These are phyloP conservation scores for Leccinum longicurvipes DNA, from an alignment of 768 basidiomycete species.

Conservation along the genomic window DNA sequence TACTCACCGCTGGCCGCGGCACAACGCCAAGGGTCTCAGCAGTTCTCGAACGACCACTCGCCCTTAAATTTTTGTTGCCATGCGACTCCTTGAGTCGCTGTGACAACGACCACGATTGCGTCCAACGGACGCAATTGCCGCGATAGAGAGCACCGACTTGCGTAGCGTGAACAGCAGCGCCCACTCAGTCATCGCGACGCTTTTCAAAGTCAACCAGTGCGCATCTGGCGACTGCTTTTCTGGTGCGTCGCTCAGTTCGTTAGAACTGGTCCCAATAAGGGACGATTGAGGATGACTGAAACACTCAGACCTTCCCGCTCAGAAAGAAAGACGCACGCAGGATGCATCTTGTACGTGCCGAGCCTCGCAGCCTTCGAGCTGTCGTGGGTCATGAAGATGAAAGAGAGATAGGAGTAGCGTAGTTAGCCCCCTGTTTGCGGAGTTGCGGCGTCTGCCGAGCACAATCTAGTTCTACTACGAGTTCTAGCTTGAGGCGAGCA, in stretches of 20 bases:
- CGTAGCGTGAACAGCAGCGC: not conserved
- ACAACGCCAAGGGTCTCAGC: too few species aligned
- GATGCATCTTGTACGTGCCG: conserved; percentile 24
- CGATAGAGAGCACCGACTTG: conserved; percentile 18
- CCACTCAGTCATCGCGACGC: conserved; percentile 26
- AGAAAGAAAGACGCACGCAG: conserved; percentile 17
- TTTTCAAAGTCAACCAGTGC: conserved; percentile 25
- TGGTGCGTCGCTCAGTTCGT: conserved; percentile 28
- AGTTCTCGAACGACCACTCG: too few species aligned
- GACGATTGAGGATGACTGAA: conserved; percentile 28
- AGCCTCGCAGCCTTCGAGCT: conserved; percentile 31
- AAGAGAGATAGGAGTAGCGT: not conserved
- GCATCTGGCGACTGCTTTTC: conserved; percentile 22
- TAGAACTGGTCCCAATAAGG: conserved; percentile 25
- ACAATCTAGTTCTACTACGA: too few species aligned
- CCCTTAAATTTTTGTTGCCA: too few species aligned
- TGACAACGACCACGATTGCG: conserved; percentile 1
- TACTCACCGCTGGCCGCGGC: too few species aligned
- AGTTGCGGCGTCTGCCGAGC: not conserved
- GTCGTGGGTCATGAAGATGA: conserved; percentile 18
- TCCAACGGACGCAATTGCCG: conserved; percentile 11
- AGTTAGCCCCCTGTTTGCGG: not conserved
- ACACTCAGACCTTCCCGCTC: conserved; percentile 36
- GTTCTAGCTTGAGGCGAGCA: too few species aligned
- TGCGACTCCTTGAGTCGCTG: too few species aligned